A percentile compares a stretch with the other conserved stretches of the same genome.
Evolutionary conservation across 164 flowering plant genomes (phyloP).

Genomic region (Piper longum): DNA sequence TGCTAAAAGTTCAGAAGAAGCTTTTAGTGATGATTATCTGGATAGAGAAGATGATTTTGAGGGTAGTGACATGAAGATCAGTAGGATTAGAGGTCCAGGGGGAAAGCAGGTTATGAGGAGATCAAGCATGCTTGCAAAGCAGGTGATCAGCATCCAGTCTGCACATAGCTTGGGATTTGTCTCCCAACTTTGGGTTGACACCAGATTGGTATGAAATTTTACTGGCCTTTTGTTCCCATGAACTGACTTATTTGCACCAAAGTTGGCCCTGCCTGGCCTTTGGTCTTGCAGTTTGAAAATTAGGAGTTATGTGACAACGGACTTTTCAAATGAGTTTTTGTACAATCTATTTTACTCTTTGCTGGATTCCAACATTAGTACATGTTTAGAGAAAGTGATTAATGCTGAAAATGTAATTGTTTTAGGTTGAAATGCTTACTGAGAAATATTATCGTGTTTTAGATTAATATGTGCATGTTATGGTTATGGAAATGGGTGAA

Average conservation of each 20-base stretch:
- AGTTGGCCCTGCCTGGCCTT: background rate
- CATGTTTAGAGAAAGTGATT: too few species aligned
- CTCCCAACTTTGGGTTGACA: slow-evolving; percentile 79
- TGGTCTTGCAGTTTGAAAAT: background rate
- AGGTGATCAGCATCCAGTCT: slow-evolving; percentile 61
- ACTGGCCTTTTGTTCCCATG: background rate
- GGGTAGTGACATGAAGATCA: slow-evolving; percentile 5
- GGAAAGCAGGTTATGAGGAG: slow-evolving; percentile 42
- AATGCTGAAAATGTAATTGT: too few species aligned
- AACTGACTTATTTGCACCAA: background rate
- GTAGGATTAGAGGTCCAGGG: slow-evolving; percentile 6
- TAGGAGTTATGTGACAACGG: background rate
- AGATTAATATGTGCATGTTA: too few species aligned
- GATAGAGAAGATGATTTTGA: slow-evolving; percentile 5
- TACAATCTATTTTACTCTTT: too few species aligned
- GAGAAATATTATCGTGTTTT: too few species aligned
- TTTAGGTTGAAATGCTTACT: too few species aligned
- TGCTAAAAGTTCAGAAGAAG: background rate
- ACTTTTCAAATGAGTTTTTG: background rate
- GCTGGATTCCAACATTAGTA: too few species aligned
- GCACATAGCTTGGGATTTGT: slow-evolving; percentile 69
- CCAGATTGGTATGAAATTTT: slow-evolving; percentile 27
- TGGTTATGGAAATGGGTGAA: too few species aligned
- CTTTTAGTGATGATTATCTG: slow-evolving; percentile 12
- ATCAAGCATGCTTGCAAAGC: slow-evolving; percentile 66